Evolutionary conservation across 169 alveolate species (phyloP).

Genomic region (Theileria orientalis): DNA sequence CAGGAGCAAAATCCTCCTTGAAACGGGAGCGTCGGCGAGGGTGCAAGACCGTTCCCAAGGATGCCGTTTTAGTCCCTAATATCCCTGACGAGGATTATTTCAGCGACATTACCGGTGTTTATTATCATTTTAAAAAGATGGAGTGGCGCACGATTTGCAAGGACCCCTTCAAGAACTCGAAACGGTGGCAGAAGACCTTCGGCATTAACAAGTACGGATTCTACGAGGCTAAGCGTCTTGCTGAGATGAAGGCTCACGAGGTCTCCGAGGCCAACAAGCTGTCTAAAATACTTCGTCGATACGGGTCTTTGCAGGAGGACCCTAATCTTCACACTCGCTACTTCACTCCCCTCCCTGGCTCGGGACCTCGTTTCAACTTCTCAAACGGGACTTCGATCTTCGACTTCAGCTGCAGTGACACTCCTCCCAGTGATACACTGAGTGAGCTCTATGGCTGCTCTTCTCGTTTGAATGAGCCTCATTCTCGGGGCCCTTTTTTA

Average conservation of each 20-base stretch:
- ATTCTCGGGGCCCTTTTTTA: no score
- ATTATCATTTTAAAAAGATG: constrained; percentile 60
- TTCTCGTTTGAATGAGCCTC: no score
- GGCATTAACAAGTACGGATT: constrained; percentile 65
- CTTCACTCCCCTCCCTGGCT: background rate
- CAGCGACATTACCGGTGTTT: constrained; percentile 60
- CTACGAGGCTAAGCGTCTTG: constrained; percentile 55
- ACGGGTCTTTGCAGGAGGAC: background rate
- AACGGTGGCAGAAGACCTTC: constrained; percentile 61
- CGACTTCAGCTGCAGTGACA: background rate
- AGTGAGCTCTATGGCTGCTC: no score
- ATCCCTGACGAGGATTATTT: constrained; percentile 52
- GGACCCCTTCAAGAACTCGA: constrained; percentile 62
- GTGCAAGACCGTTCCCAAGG: constrained; percentile 20
- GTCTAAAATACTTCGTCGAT: background rate
- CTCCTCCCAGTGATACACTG: background rate
- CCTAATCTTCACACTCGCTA: background rate
- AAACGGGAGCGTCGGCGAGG: constrained; percentile 9
- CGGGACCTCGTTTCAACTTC: background rate
- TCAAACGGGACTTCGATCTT: background rate
- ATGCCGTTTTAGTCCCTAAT: constrained; percentile 29
- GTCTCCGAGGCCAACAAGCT: background rate
- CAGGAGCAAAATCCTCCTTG: background rate
- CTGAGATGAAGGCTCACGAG: constrained; percentile 45
- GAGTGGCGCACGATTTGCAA: constrained; percentile 66